Evolutionary conservation across 371 early-diverging fungal species (phyloP), one percentile per base, ranked within the genome.

Genomic region (Mortierella sp.): DNA sequence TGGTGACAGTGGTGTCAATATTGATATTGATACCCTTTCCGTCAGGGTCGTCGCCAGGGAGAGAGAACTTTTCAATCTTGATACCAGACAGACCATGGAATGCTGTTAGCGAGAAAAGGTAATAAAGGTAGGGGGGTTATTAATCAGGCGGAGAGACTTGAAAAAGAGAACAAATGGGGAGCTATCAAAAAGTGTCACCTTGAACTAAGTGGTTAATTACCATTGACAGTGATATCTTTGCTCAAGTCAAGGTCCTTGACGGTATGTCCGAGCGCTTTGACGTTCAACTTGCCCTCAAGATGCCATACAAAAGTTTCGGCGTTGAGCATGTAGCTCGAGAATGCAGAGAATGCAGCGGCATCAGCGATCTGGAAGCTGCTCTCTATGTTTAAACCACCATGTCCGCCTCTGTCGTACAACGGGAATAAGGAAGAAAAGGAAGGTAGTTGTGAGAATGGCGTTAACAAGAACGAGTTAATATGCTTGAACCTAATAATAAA

Each of bases 221-320:
- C 77, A 89, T 90, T 70, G 84, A 88, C 77, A 85, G 89, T 77
- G 65, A 84, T 81, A 34, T 84, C 81, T 50, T 88, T 88, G n/a
- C 73, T 48, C 80, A 88, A 74, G 45, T 86, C 76, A 28, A 88
- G 80, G 76, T 86, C 52, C 70, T 82, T 90, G 80, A 93, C 92
- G 13, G 90, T 90, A 74, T 87, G 91, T 16, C 92, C 91, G 28
- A 93, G 89, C 57, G 93, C 93, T 76, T 79, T 89, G 73, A 93
- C 94, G n/a, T 89, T 87, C 44, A 93, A 81, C 34, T 81, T 83
- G 19, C 91, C 87, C 13, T 79, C 80, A n/a, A 93, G 91, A 44
- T 92, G 90, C 94, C 94, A 93, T 3, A 88, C 76, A 75, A 93
- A 93, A 31, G 85, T 63, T 45, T 90, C 80, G 70, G 91, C 88